A percentile compares a stretch with the other conserved stretches of the same genome.
These are phyloP conservation scores for Fomitopsis pulvina DNA, from an alignment of 768 basidiomycete genomes.

Conservation along the genomic window DNA sequence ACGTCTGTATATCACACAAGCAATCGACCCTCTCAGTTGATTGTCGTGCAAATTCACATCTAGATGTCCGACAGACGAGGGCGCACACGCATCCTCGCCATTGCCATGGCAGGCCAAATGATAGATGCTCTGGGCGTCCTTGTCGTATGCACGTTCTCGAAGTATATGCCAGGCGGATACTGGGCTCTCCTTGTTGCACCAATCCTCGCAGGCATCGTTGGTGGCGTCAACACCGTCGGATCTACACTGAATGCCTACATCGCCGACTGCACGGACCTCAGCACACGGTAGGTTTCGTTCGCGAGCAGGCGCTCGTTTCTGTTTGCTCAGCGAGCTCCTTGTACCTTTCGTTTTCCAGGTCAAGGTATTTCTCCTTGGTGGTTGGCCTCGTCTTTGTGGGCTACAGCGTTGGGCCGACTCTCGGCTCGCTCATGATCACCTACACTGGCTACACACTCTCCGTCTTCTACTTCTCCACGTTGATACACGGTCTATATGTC, in stretches of 20 bases:
- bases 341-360: constrained; percentile 31
- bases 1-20: constrained; percentile 21
- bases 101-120: constrained; percentile 56
- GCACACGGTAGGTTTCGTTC: constrained; percentile 40
- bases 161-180: constrained; percentile 71
- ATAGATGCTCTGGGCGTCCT: constrained; percentile 61
- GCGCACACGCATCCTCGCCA: constrained; percentile 54
- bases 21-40: too few species aligned
- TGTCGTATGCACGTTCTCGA: constrained; percentile 51
- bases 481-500: constrained; percentile 43
- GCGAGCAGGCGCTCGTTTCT: too few species aligned
- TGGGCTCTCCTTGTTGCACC: constrained; percentile 69
- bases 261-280: constrained; percentile 57
- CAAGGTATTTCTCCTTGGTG: constrained; percentile 56
- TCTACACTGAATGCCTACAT: constrained; percentile 57
- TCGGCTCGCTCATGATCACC: constrained; percentile 62
- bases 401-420: constrained; percentile 66
- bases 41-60: too few species aligned
- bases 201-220: constrained; percentile 60
- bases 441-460: constrained; percentile 48
- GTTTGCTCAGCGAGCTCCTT: too few species aligned
- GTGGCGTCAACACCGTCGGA: constrained; percentile 34
- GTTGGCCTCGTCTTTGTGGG: constrained; percentile 68
- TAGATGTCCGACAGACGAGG: constrained; percentile 78
- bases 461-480: constrained; percentile 64